A percentile compares a stretch with the other conserved stretches of the same genome.
phyloP scores from a whole-genome alignment of 2,329 filamentous ascomycete species.

The Lizonia empirigonia region DNA sequence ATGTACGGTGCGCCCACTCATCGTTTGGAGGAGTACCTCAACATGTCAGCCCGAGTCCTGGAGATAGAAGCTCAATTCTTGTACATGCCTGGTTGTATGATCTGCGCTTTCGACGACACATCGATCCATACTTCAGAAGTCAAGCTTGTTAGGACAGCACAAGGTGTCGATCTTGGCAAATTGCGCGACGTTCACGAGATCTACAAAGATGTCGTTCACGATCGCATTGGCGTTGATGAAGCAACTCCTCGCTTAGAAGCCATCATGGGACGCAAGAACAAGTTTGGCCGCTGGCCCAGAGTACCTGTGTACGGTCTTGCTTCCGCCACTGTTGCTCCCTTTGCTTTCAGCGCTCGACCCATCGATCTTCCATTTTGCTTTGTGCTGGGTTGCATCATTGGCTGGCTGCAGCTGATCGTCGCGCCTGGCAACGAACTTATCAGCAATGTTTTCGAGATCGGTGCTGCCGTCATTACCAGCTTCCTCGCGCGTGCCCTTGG shows the following conservation, averaged over 20 bases:
- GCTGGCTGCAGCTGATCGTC: conserved; percentile 74
- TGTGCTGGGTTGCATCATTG: conserved; percentile 74
- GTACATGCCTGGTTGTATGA: conserved; percentile 92
- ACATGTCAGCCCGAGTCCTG: conserved; percentile 84
- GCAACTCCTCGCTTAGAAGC: conserved; percentile 67
- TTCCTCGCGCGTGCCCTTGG: conserved; percentile 57
- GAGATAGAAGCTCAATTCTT: conserved; percentile 89
- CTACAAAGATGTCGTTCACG: conserved; percentile 83
- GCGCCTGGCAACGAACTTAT: conserved; percentile 76
- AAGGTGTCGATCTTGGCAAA: conserved; percentile 75
- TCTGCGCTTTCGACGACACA: conserved; percentile 83
- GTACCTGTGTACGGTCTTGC: conserved; percentile 77
- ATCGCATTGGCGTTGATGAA: conserved; percentile 73
- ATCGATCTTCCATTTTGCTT: conserved; percentile 82
- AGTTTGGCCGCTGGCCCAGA: conserved; percentile 55
- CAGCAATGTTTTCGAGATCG: conserved; percentile 58
- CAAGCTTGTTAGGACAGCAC: conserved; percentile 70
- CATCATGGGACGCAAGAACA: conserved; percentile 63
- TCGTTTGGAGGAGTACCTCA: conserved; percentile 88
- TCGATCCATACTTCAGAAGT: conserved; percentile 79
- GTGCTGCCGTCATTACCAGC: conserved; percentile 56
- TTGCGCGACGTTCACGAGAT: conserved; percentile 76
- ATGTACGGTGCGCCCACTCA: conserved; percentile 89
- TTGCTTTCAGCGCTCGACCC: conserved; percentile 76
- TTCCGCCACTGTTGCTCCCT: conserved; percentile 76